Evolutionary conservation across 345 rosid species (phyloP).

Genomic region (Pseudoturritis turrita): DNA sequence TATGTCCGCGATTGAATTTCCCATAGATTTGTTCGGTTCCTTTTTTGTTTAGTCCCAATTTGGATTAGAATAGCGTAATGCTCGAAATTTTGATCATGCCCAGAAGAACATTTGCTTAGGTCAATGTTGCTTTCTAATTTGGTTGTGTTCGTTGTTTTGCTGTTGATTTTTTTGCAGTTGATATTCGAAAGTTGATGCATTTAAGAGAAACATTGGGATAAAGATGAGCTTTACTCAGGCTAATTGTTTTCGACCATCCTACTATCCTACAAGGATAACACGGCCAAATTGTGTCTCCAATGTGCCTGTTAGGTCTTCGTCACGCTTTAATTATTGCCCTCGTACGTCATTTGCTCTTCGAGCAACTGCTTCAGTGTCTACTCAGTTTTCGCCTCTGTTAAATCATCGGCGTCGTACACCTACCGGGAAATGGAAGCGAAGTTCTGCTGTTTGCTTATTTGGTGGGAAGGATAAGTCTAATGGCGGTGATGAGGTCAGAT

Average conservation of each 20-base stretch:
- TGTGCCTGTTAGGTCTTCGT: not conserved
- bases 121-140: not conserved
- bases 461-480: conserved; percentile 61
- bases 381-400: conserved; percentile 22
- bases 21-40: not conserved
- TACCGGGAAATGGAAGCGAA: conserved; percentile 20
- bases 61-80: not conserved
- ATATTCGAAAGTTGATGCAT: not conserved
- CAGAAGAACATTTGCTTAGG: not conserved
- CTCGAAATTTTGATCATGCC: not conserved
- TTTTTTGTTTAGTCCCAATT: not conserved
- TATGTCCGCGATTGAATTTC: not conserved
- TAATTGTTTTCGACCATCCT: conserved; percentile 23
- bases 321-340: not conserved
- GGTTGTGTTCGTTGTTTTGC: not conserved
- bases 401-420: conserved; percentile 19
- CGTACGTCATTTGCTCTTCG: conserved; percentile 6
- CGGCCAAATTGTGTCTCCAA: conserved; percentile 2
- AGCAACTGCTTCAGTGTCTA: conserved; percentile 7
- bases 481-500: conserved; percentile 41
- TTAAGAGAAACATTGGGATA: not conserved
- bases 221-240: conserved; percentile 35
- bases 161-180: not conserved
- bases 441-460: conserved; percentile 47
- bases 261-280: conserved; percentile 7